Percentiles rank a stretch among this genome's conserved stretches.
phyloP scores from a whole-genome alignment of 106 monocot genomes.

The Xerophyta viscosa region DNA sequence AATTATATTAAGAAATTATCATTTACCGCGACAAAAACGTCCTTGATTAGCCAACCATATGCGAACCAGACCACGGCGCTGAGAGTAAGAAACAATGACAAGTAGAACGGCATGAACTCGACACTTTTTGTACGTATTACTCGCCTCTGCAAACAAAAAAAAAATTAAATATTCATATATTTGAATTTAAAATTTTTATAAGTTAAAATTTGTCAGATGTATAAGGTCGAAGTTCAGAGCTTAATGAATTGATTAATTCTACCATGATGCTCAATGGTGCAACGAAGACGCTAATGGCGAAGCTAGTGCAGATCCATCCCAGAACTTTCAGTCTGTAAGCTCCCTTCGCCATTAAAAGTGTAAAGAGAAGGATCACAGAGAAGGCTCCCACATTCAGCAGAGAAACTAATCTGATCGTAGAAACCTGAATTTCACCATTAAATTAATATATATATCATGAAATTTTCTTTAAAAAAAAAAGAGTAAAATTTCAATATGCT shows the following conservation, averaged over 20 bases:
- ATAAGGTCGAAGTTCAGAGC: too few species aligned
- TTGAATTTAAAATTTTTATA: too few species aligned
- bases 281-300: constrained; percentile 51
- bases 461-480: too few species aligned
- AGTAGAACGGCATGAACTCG: constrained; percentile 50
- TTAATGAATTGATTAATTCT: too few species aligned
- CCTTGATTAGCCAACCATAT: constrained; percentile 21
- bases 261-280: constrained; percentile 63
- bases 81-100: constrained; percentile 32
- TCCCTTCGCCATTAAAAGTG: constrained; percentile 25
- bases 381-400: constrained; percentile 39
- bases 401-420: constrained; percentile 20
- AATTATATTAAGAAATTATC: not conserved
- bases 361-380: constrained; percentile 29
- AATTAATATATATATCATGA: too few species aligned
- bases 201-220: too few species aligned
- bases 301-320: constrained; percentile 51
- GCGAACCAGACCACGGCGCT: constrained; percentile 35
- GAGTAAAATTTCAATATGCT: too few species aligned
- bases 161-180: not conserved
- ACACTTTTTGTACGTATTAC: constrained; percentile 63
- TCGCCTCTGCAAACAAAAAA: constrained; percentile 18
- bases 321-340: constrained; percentile 11
- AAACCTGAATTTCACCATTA: constrained; percentile 17
- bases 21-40: constrained; percentile 28